Conservation (phyloP, 1,284 basidiomycete genomes). For the Pascua guehoae region DNA sequence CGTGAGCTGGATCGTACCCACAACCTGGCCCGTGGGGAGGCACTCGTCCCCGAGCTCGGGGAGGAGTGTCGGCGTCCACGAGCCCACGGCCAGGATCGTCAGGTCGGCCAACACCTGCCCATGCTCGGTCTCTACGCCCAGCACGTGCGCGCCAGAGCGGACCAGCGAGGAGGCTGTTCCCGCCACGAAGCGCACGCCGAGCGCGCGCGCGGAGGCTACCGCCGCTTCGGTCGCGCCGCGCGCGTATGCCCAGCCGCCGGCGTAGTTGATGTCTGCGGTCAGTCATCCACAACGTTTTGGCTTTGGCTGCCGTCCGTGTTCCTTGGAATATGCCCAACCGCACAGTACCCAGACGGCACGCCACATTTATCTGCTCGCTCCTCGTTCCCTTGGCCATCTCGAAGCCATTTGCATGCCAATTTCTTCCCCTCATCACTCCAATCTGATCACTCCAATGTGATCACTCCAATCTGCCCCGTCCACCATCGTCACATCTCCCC, state of each 20-base stretch:
- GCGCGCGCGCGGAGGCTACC: constrained; percentile 5
- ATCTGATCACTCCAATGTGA: no score
- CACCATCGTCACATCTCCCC: no score
- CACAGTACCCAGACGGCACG: no score
- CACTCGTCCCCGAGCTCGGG: constrained; percentile 14
- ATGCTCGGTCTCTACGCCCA: constrained; percentile 60
- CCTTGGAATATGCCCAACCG: no score
- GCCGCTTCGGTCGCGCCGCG: constrained; percentile 57
- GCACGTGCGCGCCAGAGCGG: constrained; percentile 44
- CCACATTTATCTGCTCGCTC: background rate
- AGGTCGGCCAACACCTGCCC: constrained; percentile 48
- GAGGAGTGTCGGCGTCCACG: constrained; percentile 32
- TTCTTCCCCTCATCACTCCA: no score
- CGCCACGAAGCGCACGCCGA: constrained; percentile 13
- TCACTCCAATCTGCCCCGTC: no score
- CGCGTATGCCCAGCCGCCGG: constrained; percentile 78
- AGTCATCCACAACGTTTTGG: background rate
- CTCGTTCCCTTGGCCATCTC: no score
- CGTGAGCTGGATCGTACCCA: constrained; percentile 66
- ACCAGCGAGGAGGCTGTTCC: constrained; percentile 9
- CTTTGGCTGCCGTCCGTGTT: no score
- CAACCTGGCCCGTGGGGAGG: constrained; percentile 56
- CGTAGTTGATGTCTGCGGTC: constrained; percentile 58
- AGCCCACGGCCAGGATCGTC: constrained; percentile 36
- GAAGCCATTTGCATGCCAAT: no score